Evolutionary conservation across 495 filamentous ascomycete species (phyloP).

Genomic region (Eremomyces bilateralis): DNA sequence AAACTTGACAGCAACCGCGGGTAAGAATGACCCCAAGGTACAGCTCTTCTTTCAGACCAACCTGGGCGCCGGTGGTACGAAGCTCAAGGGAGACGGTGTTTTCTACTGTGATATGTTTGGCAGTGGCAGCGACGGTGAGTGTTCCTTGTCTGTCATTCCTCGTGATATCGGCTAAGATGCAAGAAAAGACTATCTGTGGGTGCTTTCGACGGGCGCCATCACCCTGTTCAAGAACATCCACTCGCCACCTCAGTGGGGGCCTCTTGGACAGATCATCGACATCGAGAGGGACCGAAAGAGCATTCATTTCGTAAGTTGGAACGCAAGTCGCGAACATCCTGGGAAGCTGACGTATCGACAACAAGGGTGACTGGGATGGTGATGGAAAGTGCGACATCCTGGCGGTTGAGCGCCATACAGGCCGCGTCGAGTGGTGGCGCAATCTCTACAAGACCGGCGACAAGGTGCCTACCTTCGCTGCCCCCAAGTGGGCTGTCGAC

Average conservation of each 20-base stretch:
- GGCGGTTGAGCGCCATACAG: constrained; percentile 8
- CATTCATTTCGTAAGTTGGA: constrained; percentile 11
- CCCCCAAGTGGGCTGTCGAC: too few species aligned
- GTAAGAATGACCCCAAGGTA: neutral
- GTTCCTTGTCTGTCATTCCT: too few species aligned
- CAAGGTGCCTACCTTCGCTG: too few species aligned
- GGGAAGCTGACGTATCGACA: too few species aligned
- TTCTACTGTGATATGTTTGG: constrained; percentile 5
- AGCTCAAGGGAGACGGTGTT: constrained; percentile 1
- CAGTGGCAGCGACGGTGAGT: too few species aligned
- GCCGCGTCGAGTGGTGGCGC: constrained; percentile 10
- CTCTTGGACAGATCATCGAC: constrained; percentile 7
- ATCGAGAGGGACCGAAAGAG: constrained; percentile 9
- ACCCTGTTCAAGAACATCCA: too few species aligned
- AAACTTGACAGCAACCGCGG: too few species aligned
- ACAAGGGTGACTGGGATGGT: constrained; percentile 18
- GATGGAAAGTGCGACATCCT: constrained; percentile 16
- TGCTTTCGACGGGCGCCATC: too few species aligned
- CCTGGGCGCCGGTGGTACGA: neutral
- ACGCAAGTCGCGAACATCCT: too few species aligned
- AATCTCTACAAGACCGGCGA: too few species aligned
- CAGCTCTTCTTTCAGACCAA: constrained; percentile 1
- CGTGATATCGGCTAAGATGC: too few species aligned
- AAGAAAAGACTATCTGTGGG: too few species aligned
- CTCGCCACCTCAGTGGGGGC: constrained; percentile 23